These are phyloP conservation scores for Exsudoporus floridanus DNA, from an alignment of 1,284 basidiomycete species.

Conservation along the genomic window DNA sequence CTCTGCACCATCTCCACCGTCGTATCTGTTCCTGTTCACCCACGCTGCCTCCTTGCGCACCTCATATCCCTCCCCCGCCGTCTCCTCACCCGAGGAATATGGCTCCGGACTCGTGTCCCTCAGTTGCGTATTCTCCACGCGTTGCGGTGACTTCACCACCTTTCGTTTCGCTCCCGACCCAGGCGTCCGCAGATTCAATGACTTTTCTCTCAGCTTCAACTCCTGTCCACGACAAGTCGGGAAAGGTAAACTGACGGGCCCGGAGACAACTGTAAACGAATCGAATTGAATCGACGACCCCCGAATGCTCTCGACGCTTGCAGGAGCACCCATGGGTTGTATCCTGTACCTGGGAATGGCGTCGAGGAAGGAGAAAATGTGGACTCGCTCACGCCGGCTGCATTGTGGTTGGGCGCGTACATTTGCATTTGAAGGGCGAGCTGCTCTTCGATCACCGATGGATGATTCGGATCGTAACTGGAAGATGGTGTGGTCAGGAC, in stretches of 20 bases:
- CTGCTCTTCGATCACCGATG: slow-evolving; percentile 60
- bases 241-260: slow-evolving; percentile 63
- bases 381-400: slow-evolving; percentile 58
- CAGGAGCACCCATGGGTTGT: slow-evolving; percentile 66
- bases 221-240: slow-evolving; percentile 38
- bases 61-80: slow-evolving; percentile 51
- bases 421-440: slow-evolving; percentile 71
- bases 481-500: slow-evolving; percentile 45
- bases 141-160: slow-evolving; percentile 55
- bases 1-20: slow-evolving; percentile 40
- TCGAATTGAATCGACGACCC: slow-evolving; percentile 36
- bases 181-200: slow-evolving; percentile 37
- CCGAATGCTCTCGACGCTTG: slow-evolving; percentile 52
- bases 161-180: slow-evolving; percentile 31
- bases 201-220: slow-evolving; percentile 39
- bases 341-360: slow-evolving; percentile 47
- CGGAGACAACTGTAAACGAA: slow-evolving; percentile 70
- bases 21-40: slow-evolving; percentile 40
- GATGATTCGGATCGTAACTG: slow-evolving; percentile 50
- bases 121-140: slow-evolving; percentile 78
- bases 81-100: slow-evolving; percentile 55
- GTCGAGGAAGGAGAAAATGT: slow-evolving; percentile 42
- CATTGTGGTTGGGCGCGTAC: slow-evolving; percentile 66
- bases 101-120: slow-evolving; percentile 74
- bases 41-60: slow-evolving; percentile 40